phyloP scores from a whole-genome alignment of 2,329 filamentous ascomycete genomes.

The Penicillium corylophilum region DNA sequence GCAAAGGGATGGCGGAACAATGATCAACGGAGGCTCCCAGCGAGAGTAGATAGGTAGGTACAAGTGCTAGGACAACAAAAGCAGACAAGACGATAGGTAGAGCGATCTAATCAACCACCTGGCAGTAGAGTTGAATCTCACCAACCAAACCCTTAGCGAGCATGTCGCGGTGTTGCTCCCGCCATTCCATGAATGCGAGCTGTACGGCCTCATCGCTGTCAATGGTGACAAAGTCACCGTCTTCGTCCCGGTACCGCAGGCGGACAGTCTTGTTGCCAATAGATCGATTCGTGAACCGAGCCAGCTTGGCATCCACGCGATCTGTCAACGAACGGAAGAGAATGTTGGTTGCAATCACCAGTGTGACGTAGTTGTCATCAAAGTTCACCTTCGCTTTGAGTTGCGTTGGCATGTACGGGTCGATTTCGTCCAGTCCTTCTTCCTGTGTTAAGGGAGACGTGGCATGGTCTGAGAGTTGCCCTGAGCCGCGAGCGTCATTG shows the following conservation, averaged over 20 bases:
- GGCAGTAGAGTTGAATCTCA: conserved; percentile 86
- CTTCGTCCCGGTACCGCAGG: conserved; percentile 86
- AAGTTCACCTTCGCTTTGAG: conserved; percentile 95
- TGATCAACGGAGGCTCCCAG: not conserved
- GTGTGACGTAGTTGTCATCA: conserved; percentile 84
- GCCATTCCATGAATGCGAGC: conserved; percentile 92
- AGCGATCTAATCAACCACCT: conserved; percentile 48
- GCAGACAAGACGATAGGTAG: conserved; percentile 9
- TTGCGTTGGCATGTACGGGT: conserved; percentile 64
- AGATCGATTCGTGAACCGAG: conserved; percentile 78
- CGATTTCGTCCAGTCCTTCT: conserved; percentile 28
- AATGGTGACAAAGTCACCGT: conserved; percentile 90
- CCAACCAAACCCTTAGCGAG: conserved; percentile 69
- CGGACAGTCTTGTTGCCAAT: conserved; percentile 80
- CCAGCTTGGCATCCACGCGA: conserved; percentile 92
- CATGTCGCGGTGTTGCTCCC: conserved; percentile 67
- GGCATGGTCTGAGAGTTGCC: conserved; percentile 30
- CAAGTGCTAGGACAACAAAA: conserved; percentile 1
- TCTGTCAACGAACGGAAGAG: conserved; percentile 91
- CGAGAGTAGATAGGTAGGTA: not conserved
- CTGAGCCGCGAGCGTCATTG: conserved; percentile 31
- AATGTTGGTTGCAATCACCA: conserved; percentile 96
- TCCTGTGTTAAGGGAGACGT: conserved; percentile 37
- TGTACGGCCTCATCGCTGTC: conserved; percentile 95
- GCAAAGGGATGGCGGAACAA: conserved; percentile 13